phyloP scores from a whole-genome alignment of 805 yeast genomes.

The Candida pseudofarinosa region DNA sequence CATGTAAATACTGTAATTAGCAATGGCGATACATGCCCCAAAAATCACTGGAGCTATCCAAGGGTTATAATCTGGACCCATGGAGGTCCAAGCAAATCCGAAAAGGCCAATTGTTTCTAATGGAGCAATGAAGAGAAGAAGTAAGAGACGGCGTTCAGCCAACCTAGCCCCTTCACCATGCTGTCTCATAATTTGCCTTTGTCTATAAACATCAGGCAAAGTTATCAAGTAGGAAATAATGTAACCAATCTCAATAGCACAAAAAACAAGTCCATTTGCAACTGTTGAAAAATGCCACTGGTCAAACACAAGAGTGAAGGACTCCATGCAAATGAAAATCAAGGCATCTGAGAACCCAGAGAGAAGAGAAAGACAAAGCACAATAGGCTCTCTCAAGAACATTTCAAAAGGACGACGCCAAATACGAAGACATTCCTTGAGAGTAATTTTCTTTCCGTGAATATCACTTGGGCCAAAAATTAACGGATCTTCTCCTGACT shows the following conservation, averaged over 20 bases:
- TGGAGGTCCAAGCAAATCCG: conserved; percentile 40
- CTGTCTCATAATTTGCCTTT: conserved; percentile 16
- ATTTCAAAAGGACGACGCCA: conserved; percentile 39
- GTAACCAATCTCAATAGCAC: conserved; percentile 15
- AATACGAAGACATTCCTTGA: conserved; percentile 21
- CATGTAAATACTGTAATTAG: conserved; percentile 40
- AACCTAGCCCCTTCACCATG: conserved; percentile 23
- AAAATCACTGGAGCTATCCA: conserved; percentile 42
- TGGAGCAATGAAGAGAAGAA: conserved; percentile 35
- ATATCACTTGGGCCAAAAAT: conserved; percentile 35
- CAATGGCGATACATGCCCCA: conserved; percentile 33
- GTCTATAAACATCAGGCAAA: conserved; percentile 30
- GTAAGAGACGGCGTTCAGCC: conserved; percentile 26
- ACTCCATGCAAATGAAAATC: conserved; percentile 18
- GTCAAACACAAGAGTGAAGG: conserved; percentile 13
- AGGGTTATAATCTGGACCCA: conserved; percentile 34
- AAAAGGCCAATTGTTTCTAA: conserved; percentile 36
- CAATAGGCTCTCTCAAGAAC: conserved; percentile 31
- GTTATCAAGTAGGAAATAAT: conserved; percentile 21
- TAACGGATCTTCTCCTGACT: conserved; percentile 26
- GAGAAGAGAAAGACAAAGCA: conserved; percentile 15
- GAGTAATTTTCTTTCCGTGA: conserved; percentile 12
- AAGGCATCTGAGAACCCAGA: conserved; percentile 19
- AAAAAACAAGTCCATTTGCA: conserved; percentile 13
- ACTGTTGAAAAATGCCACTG: conserved; percentile 15